Conservation (phyloP, 148 eudicot genomes). For the Arbutus unedo region DNA sequence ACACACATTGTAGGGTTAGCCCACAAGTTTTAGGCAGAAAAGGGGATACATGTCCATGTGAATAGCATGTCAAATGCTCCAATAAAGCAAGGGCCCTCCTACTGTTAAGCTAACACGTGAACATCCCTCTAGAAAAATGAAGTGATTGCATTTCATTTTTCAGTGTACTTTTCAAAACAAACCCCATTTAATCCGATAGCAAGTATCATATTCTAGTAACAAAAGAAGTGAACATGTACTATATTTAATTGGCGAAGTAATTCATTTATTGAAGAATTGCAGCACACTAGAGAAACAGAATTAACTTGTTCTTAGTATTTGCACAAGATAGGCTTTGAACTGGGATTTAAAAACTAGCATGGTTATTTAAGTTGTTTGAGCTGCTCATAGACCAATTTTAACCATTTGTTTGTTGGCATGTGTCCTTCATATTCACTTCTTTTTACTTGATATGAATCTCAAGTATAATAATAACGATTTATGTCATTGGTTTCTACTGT, state of each 20-base stretch:
- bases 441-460: background rate
- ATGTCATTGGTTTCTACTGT: background rate
- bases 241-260: background rate
- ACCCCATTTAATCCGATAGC: background rate
- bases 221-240: too few relatives aligned
- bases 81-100: background rate
- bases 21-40: background rate
- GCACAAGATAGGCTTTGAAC: background rate
- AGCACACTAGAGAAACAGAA: background rate
- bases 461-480: background rate
- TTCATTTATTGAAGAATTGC: background rate
- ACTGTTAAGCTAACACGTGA: background rate
- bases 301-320: background rate
- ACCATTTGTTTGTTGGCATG: background rate
- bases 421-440: background rate
- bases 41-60: background rate
- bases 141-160: background rate
- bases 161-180: background rate
- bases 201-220: too few relatives aligned
- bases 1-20: background rate
- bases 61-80: constrained; percentile 7
- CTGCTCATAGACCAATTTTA: background rate
- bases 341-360: background rate
- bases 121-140: background rate
- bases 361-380: background rate